Base-by-base conservation (phyloP, 176 grass and related monocot genomes). In the Carex scoparia region DNA sequence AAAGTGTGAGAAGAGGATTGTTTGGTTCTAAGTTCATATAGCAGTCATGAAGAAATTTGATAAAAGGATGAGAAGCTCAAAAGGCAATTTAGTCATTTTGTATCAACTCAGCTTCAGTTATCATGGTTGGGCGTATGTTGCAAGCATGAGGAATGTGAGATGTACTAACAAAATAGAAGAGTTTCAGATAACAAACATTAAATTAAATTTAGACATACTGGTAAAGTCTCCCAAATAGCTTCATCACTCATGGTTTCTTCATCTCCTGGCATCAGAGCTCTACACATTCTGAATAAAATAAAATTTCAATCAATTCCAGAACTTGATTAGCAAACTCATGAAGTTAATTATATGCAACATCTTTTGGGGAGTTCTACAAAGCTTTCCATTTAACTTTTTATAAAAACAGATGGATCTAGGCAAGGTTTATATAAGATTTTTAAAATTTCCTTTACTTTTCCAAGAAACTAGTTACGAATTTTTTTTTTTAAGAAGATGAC, bases 191-290 rank as follows among this genome's bases (percentile, higher is more conserved):
- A 37, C 37, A 84, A 70, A n/a, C 3, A 3, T 16, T 6, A 83
- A 35, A 67, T 74, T 71, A 80, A 37, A 14, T 46, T 69, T 67
- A 54, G 85, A 90, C 91, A 92, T 89, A 99, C 96, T 87, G 96
- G 93, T 88, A 99, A 92, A 19, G 93, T 94, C 72, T 99, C 96
- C 91, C 91, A 95, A 61, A 99, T 95, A 79, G 90, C 90, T 89
- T 99, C 96, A 23, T 91, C 93, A 7, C 91, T 95, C 88, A 94
- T 94, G 58, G 87, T 89, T 86, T 99, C 96, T 94, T 95, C 96
- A 84, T 99, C 96, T 84, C 93, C 93, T 74, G 96, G 96, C 93
- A 99, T 95, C 86, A 99, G 84, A 88, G 96, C 88, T 88, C 87
- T 92, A 89, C 93, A 99, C 93, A 99, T 99, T 92, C 93, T 99